Evolutionary conservation across 1,284 basidiomycete species (phyloP).

Genomic region (Apiotrichum veenhuisii): DNA sequence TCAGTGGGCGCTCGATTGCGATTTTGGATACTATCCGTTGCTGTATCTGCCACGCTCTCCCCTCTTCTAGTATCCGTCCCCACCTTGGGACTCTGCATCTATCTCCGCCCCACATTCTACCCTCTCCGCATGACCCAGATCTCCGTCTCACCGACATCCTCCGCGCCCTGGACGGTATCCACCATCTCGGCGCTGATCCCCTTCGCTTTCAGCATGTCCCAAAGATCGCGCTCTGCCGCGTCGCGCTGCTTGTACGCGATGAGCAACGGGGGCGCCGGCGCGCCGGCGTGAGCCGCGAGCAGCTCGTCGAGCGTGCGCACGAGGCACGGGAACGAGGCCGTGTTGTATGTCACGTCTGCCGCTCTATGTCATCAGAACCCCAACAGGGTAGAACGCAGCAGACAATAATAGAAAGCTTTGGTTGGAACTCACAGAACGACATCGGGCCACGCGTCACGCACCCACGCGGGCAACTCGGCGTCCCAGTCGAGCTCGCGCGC

Average conservation of each 20-base stretch:
- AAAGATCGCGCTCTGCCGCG: conserved; percentile 64
- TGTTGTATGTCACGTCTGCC: conserved; percentile 88
- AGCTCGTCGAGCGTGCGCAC: conserved; percentile 36
- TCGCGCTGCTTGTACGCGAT: conserved; percentile 82
- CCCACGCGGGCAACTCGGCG: conserved; percentile 55
- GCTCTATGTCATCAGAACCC: conserved; percentile 66
- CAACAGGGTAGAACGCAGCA: too few relatives aligned
- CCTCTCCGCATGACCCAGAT: conserved; percentile 58
- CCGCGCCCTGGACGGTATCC: conserved; percentile 57
- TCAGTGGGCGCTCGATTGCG: too few relatives aligned
- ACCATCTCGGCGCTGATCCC: conserved; percentile 51
- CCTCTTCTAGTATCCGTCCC: too few relatives aligned
- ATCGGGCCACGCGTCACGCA: conserved; percentile 28
- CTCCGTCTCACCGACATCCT: conserved; percentile 56
- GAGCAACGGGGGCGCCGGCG: conserved; percentile 50
- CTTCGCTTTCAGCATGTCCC: conserved; percentile 57
- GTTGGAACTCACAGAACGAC: conserved; percentile 38
- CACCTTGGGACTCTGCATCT: too few relatives aligned
- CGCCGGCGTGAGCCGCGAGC: conserved; percentile 10
- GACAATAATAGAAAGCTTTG: neutral
- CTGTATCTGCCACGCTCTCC: too few relatives aligned
- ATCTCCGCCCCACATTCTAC: too few relatives aligned
- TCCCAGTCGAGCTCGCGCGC: conserved; percentile 72
- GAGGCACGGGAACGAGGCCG: conserved; percentile 63
- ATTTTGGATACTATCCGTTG: too few relatives aligned